Base-by-base conservation (phyloP, 345 rosid genomes). In the Eucalyptus camaldulensis region DNA sequence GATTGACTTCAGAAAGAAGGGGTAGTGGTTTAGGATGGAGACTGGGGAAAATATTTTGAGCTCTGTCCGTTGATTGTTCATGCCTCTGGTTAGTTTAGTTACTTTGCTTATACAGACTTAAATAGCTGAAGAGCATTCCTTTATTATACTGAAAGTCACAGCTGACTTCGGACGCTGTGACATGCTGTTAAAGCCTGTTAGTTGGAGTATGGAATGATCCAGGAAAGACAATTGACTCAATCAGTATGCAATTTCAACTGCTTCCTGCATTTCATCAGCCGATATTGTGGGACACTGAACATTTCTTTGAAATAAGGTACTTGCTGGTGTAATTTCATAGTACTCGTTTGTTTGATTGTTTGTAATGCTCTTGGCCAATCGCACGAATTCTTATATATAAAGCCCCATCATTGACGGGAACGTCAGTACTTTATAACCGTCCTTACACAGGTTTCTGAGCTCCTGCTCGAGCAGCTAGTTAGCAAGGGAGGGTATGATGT, bases 361-460 rank as follows among this genome's bases (percentile, higher is more conserved):
- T n/a, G 16, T 44, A 29, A 29, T 27, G 81, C 88, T 72, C 56
- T 45, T 10, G 31, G 80, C 25, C 91, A 76, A 44, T 96, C 8
- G 98, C 96, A 87, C 87, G 96, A 88, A 95, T 96, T 86, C 97
- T 97, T 4, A 95, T 94, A 88, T 98, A 96, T 88, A 95, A 93
- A 90, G 92, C 98, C 49, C 99, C 99, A 13, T 92, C 95, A 53
- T 91, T 98, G 89, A 93, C 95, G 0, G 99, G 99, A n/a, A 95
- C 95, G 33, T 89, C 95, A 80, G 24, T 86, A 88, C 94, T 98
- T 3, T 94, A 93, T 72, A 92, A 87, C 90, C 96, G 95, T 69
- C 92, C 95, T 43, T 96, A 94, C 91, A 95, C 95, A 94, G 99
- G 99, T 88, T 97, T 96, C 88, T 96, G 97, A 91, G 98, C 98